A percentile compares a stretch with the other conserved stretches of the same genome.
Evolutionary conservation across 139 green algal species (phyloP).

Genomic region (Closterium sp.): DNA sequence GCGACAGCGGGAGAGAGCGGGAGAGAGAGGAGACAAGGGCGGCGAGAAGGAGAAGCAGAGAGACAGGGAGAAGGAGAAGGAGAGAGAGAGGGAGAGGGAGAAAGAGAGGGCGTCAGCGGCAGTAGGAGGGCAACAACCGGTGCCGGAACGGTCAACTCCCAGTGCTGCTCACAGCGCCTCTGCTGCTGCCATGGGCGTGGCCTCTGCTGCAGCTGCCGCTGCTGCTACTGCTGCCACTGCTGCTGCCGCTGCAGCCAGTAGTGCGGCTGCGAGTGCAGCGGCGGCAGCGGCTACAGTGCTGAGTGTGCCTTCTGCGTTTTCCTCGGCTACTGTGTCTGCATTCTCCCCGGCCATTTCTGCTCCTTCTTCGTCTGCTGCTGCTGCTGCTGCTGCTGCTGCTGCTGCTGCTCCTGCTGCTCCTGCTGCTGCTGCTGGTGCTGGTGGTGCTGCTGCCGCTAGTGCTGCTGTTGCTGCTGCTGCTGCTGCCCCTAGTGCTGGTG

Average conservation of each 20-base stretch:
- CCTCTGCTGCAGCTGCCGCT: not conserved
- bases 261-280: not conserved
- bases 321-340: not conserved
- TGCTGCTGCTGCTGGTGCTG: too few species aligned
- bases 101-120: conserved; percentile 19
- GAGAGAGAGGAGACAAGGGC: not conserved
- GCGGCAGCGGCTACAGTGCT: not conserved
- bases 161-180: not conserved
- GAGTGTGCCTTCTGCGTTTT: not conserved
- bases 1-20: not conserved
- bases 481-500: too few species aligned
- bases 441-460: too few species aligned
- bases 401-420: not conserved
- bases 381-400: not conserved
- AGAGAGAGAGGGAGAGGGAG: not conserved
- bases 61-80: not conserved
- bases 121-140: not conserved
- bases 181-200: not conserved
- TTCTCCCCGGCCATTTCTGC: not conserved
- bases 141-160: not conserved
- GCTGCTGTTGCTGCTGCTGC: too few species aligned
- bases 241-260: not conserved
- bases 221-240: not conserved
- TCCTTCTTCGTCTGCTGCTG: not conserved
- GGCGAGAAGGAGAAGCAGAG: not conserved